Percentiles rank a stretch among this genome's conserved stretches.
These are phyloP conservation scores for Arthrobotrys pseudoclavata DNA, from an alignment of 2,329 filamentous ascomycete genomes.

Conservation along the genomic window DNA sequence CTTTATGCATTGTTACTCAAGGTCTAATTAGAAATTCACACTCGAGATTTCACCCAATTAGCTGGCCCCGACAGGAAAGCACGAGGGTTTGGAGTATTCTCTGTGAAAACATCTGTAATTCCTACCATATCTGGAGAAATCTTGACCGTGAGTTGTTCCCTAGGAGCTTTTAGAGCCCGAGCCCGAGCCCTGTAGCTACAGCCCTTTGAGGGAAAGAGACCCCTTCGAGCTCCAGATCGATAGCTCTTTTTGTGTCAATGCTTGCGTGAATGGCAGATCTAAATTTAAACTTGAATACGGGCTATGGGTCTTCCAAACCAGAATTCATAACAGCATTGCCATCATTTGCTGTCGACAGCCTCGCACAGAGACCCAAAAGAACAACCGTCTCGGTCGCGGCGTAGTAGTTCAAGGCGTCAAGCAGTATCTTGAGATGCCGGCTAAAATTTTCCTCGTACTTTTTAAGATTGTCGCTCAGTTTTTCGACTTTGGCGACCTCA, in stretches of 20 bases:
- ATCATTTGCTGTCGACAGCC: conserved; percentile 84
- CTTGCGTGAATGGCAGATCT: no score
- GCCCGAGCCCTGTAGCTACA: not conserved
- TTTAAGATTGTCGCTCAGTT: conserved; percentile 86
- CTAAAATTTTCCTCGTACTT: conserved; percentile 96
- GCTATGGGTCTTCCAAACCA: conserved; percentile 42
- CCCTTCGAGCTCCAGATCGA: no score
- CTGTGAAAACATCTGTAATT: not conserved
- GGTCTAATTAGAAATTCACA: not conserved
- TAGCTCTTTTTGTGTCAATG: no score
- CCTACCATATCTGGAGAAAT: not conserved
- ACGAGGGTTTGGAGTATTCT: not conserved
- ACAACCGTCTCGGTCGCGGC: conserved; percentile 98
- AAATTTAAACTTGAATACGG: not conserved
- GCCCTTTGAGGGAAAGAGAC: not conserved
- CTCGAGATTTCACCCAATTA: not conserved
- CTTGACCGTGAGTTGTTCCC: not conserved
- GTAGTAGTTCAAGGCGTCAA: conserved; percentile 96
- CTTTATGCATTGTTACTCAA: not conserved
- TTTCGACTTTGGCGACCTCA: conserved; percentile 72
- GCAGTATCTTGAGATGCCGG: conserved; percentile 88
- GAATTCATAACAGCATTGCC: conserved; percentile 71
- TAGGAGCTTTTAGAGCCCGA: not conserved
- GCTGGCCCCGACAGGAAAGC: not conserved
- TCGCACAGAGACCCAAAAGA: conserved; percentile 85